Base-by-base conservation (phyloP, 108 stramenopile species). In the Schizochytrium sp. region DNA sequence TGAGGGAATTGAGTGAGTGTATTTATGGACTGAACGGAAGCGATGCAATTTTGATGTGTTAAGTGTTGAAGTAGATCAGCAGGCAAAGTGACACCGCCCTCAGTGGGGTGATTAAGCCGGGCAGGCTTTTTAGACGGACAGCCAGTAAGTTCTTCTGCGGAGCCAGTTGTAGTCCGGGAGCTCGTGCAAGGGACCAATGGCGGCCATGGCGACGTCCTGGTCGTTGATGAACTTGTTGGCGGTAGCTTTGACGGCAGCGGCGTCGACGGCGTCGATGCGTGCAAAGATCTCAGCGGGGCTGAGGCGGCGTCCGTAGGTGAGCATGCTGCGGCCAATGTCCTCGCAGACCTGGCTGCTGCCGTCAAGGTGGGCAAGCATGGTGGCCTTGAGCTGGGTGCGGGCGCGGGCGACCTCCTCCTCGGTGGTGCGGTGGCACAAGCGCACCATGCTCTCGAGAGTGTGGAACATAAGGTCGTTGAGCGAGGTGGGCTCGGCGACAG, bases 221-320 rank as follows among this genome's bases (percentile, higher is more conserved):
- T 98, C 97, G 88, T 97, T 96, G 92, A 98, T 95, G 83, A 97
- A 93, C 72, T 96, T 95, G 92, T 94, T 89, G 41, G 94, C 94
- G 3, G 98, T 97, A n/a, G 96, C 96, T 92, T 93, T 93, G 55
- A 99, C 94, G 91, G 98, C 97, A 58, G 94, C 97, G 2, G 93
- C 93, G 42, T 94, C 94, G 56, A 99, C 95, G 47, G 98, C 95
- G 89, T 99, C 99, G 87, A 99, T 97, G 55, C 99, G 93, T 19
- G 94, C 95, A 89, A 98, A 98, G 90, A 98, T 95, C 92, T 99
- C 99, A 59, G 98, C 98, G 7, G 97, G 95, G 4, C 98, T 97
- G 96, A 99, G 95, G 57, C 99, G 94, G 58, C 99, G 95, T 89
- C 97, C 98, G 92, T 99, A 99, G 49, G 98, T 98, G 88, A 99